Percentiles rank a stretch among this genome's conserved stretches.
Conservation (phyloP, 495 filamentous ascomycete species). For the Xylaria palmicola region DNA sequence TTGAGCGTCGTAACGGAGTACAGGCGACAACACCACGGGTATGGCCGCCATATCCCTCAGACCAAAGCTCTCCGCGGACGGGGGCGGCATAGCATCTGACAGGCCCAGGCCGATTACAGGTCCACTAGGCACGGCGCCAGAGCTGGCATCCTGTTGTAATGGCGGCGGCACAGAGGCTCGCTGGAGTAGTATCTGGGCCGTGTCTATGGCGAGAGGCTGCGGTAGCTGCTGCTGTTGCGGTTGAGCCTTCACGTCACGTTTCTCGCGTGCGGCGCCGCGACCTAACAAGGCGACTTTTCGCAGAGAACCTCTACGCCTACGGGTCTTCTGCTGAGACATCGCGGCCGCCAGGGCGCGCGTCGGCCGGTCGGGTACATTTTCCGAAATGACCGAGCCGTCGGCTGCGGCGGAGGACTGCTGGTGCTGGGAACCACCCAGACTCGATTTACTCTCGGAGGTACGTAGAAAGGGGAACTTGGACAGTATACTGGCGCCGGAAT, state of each 20-base stretch:
- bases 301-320: constrained; percentile 74
- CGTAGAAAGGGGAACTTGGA: constrained; percentile 64
- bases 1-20: constrained; percentile 24
- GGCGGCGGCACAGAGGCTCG: constrained; percentile 7
- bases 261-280: constrained; percentile 61
- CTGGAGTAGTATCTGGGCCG: constrained; percentile 22
- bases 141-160: not conserved
- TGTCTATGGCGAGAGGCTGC: constrained; percentile 42
- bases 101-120: constrained; percentile 47
- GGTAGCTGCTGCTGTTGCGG: constrained; percentile 7
- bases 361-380: constrained; percentile 34
- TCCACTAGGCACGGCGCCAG: constrained; percentile 8
- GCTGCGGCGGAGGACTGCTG: constrained; percentile 31
- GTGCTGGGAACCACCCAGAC: not conserved
- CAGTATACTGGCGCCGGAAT: constrained; percentile 60
- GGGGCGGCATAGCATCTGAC: constrained; percentile 46
- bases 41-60: constrained; percentile 28
- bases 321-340: constrained; percentile 65
- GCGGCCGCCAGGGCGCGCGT: constrained; percentile 42
- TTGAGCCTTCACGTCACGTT: constrained; percentile 43
- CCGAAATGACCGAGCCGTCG: constrained; percentile 16
- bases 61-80: constrained; percentile 45
- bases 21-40: constrained; percentile 21
- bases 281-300: constrained; percentile 78
- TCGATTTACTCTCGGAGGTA: constrained; percentile 43